phyloP scores from a whole-genome alignment of 1,284 basidiomycete genomes.

The Golubevia pallescens region DNA sequence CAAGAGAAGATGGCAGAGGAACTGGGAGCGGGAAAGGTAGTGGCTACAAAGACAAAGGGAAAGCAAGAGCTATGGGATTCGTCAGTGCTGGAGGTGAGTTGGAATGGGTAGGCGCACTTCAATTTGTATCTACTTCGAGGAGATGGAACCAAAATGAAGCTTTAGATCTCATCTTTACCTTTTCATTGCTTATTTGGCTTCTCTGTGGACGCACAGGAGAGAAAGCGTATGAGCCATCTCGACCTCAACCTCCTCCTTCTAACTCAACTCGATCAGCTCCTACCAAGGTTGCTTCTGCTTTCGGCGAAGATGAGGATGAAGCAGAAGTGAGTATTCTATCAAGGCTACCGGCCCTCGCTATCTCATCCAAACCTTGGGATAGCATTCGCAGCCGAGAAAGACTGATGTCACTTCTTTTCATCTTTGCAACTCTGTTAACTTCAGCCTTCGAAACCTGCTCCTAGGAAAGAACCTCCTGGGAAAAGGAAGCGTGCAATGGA shows the following conservation, averaged over 20 bases:
- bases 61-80: slow-evolving; percentile 18
- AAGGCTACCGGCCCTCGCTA: too few relatives aligned
- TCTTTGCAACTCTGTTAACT: not conserved
- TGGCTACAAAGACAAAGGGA: not conserved
- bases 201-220: not conserved
- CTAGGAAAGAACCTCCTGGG: slow-evolving; percentile 20
- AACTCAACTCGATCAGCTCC: not conserved
- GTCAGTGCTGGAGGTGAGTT: slow-evolving; percentile 33
- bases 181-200: not conserved
- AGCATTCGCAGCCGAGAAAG: slow-evolving; percentile 6
- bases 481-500: slow-evolving; percentile 38
- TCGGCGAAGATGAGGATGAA: slow-evolving; percentile 16
- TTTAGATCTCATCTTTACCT: not conserved
- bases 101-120: not conserved
- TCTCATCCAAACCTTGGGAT: too few relatives aligned
- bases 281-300: too few relatives aligned
- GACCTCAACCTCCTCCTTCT: not conserved
- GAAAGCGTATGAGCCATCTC: not conserved
- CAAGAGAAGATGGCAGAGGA: slow-evolving; percentile 2
- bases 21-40: not conserved
- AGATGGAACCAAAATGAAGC: not conserved
- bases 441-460: not conserved
- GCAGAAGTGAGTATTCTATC: slow-evolving; percentile 2
- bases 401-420: not conserved
- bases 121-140: not conserved